Percentiles rank a stretch among this genome's conserved stretches.
phyloP scores from a whole-genome alignment of 2,329 filamentous ascomycete genomes.

The Verruconis gallopava region DNA sequence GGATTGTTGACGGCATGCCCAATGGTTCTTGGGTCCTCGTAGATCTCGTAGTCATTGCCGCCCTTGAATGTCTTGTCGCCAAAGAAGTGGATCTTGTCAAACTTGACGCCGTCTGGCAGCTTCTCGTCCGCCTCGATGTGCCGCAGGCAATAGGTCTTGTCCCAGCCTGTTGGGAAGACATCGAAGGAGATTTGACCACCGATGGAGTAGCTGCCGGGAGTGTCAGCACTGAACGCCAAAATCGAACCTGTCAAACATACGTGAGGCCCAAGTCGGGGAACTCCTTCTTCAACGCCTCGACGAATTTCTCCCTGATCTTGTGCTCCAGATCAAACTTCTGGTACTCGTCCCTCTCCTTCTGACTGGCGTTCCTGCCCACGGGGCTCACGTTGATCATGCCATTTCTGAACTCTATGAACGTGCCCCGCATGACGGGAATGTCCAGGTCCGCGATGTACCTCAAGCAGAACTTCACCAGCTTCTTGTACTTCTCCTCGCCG shows the following conservation, averaged over 20 bases:
- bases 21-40: slow-evolving; percentile 62
- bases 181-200: slow-evolving; percentile 98
- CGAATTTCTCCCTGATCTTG: slow-evolving; percentile 63
- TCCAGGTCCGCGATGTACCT: slow-evolving; percentile 78
- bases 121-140: slow-evolving; percentile 72
- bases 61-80: slow-evolving; percentile 88
- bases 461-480: slow-evolving; percentile 61
- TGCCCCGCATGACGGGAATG: slow-evolving; percentile 70
- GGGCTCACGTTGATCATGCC: slow-evolving; percentile 84
- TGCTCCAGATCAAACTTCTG: slow-evolving; percentile 68
- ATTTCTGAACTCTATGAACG: slow-evolving; percentile 79
- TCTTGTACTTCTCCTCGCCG: slow-evolving; percentile 75
- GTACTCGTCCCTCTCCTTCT: slow-evolving; percentile 69
- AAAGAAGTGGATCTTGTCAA: slow-evolving; percentile 91
- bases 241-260: slow-evolving; percentile 36
- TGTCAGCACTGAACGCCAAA: background rate
- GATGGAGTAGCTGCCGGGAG: slow-evolving; percentile 62
- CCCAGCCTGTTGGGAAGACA: slow-evolving; percentile 93
- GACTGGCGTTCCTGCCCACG: slow-evolving; percentile 73
- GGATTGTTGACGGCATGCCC: slow-evolving; percentile 75
- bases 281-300: slow-evolving; percentile 61
- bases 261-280: slow-evolving; percentile 78
- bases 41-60: slow-evolving; percentile 96
- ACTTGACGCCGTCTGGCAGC: slow-evolving; percentile 53
- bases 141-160: slow-evolving; percentile 92